These are phyloP conservation scores for Pseudocercospora pini-densiflorae DNA, from an alignment of 2,329 filamentous ascomycete species.

Conservation along the genomic window DNA sequence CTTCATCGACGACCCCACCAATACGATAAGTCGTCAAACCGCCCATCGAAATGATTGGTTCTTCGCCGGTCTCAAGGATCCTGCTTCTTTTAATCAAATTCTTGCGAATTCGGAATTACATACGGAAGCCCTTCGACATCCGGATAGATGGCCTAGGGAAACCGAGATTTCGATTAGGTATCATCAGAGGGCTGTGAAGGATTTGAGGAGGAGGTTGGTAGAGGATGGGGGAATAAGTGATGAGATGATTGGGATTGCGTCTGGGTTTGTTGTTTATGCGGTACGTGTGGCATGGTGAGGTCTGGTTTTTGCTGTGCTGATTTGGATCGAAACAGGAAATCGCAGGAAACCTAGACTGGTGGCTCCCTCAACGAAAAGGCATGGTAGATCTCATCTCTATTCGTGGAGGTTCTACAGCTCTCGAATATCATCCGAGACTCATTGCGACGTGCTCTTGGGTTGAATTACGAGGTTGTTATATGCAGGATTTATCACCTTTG, in stretches of 20 bases:
- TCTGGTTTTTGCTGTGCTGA: no score
- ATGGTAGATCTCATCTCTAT: constrained; percentile 8
- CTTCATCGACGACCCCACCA: not conserved
- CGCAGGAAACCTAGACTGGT: constrained; percentile 3
- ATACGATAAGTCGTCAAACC: not conserved
- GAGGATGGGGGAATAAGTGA: not conserved
- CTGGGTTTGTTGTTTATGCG: constrained; percentile 14
- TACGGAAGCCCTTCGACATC: constrained; percentile 8
- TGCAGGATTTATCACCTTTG: not conserved
- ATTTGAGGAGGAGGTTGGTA: constrained; percentile 1
- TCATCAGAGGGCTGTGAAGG: constrained; percentile 13
- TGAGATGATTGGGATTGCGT: constrained; percentile 8
- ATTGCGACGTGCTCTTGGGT: not conserved
- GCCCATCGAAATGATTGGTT: constrained; percentile 11
- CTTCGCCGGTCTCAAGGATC: constrained; percentile 7
- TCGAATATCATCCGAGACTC: not conserved
- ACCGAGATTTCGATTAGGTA: constrained; percentile 4
- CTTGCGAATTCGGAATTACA: constrained; percentile 19
- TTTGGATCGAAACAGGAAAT: not conserved
- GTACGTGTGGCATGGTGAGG: not conserved
- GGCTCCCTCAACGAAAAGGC: constrained; percentile 14
- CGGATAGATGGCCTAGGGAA: not conserved
- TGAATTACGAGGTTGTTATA: not conserved
- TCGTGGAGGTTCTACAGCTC: not conserved
- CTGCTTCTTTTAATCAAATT: constrained; percentile 17